These are phyloP conservation scores for Ustilago crameri DNA, from an alignment of 1,284 basidiomycete species.

Conservation along the genomic window DNA sequence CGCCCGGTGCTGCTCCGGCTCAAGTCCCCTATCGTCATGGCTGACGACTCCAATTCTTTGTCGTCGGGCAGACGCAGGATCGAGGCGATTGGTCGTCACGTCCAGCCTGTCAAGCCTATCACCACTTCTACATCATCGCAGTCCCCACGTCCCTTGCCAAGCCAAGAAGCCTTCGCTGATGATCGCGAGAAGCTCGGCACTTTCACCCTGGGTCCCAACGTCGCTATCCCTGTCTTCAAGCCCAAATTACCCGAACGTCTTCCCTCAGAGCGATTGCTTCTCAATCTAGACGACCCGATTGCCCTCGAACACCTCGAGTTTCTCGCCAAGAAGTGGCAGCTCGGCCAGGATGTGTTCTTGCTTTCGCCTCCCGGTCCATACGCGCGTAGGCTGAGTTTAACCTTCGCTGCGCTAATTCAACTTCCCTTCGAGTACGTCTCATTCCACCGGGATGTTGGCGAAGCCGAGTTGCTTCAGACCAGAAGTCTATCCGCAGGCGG, in stretches of 20 bases:
- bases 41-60: constrained; percentile 28
- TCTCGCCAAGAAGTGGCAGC: constrained; percentile 66
- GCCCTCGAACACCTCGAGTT: constrained; percentile 66
- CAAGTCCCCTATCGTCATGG: constrained; percentile 9
- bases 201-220: constrained; percentile 61
- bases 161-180: constrained; percentile 14
- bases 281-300: constrained; percentile 62
- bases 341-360: constrained; percentile 66
- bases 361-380: constrained; percentile 67
- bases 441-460: constrained; percentile 69
- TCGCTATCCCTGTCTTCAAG: constrained; percentile 60
- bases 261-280: constrained; percentile 57
- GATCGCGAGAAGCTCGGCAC: constrained; percentile 54
- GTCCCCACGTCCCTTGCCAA: constrained; percentile 21
- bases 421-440: constrained; percentile 67
- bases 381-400: constrained; percentile 67
- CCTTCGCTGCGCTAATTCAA: constrained; percentile 67
- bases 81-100: constrained; percentile 41
- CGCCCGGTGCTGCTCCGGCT: not conserved
- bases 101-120: constrained; percentile 32
- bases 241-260: constrained; percentile 56
- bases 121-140: constrained; percentile 23
- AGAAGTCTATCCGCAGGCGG: constrained; percentile 63
- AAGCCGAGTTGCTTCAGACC: constrained; percentile 68
- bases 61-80: constrained; percentile 34